These are phyloP conservation scores for Ophiostoma montium DNA, from an alignment of 2,329 filamentous ascomycete genomes.

Conservation along the genomic window DNA sequence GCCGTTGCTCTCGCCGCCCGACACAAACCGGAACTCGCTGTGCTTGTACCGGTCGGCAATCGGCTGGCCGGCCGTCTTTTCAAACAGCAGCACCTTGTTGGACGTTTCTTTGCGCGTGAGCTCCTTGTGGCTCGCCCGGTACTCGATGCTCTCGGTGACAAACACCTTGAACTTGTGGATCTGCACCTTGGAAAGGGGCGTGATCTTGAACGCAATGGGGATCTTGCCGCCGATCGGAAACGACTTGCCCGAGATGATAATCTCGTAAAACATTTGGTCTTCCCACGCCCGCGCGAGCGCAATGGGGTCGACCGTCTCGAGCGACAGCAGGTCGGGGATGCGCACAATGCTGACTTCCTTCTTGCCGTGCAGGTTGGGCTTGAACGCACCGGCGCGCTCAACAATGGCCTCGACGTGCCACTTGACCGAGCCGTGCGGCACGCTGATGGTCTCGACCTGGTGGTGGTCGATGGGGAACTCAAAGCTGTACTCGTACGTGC, in stretches of 20 bases:
- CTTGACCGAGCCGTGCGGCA: slow-evolving; percentile 73
- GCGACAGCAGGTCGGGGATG: slow-evolving; percentile 71
- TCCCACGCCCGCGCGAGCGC: slow-evolving; percentile 91
- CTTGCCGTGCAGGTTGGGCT: slow-evolving; percentile 68
- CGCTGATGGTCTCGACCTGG: slow-evolving; percentile 75
- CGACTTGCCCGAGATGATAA: slow-evolving; percentile 89
- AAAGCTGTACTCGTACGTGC: slow-evolving; percentile 54
- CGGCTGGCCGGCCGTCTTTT: slow-evolving; percentile 71
- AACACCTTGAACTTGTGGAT: slow-evolving; percentile 87
- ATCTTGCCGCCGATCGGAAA: slow-evolving; percentile 81
- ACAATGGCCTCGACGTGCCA: slow-evolving; percentile 79
- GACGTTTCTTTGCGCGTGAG: slow-evolving; percentile 62
- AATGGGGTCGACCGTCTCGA: slow-evolving; percentile 86
- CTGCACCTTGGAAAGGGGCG: slow-evolving; percentile 82
- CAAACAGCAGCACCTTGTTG: slow-evolving; percentile 73
- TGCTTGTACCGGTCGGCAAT: slow-evolving; percentile 59
- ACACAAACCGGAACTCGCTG: slow-evolving; percentile 61
- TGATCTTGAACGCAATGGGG: slow-evolving; percentile 87
- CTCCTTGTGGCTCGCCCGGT: slow-evolving; percentile 73
- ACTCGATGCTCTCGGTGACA: slow-evolving; percentile 80
- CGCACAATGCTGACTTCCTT: slow-evolving; percentile 77
- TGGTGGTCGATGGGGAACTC: slow-evolving; percentile 82
- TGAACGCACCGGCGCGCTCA: slow-evolving; percentile 78
- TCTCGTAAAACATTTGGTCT: slow-evolving; percentile 89
- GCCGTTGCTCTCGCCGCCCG: slow-evolving; percentile 60